Conservation (phyloP, 176 grass and related monocot genomes). For the Oryza australiensis region DNA sequence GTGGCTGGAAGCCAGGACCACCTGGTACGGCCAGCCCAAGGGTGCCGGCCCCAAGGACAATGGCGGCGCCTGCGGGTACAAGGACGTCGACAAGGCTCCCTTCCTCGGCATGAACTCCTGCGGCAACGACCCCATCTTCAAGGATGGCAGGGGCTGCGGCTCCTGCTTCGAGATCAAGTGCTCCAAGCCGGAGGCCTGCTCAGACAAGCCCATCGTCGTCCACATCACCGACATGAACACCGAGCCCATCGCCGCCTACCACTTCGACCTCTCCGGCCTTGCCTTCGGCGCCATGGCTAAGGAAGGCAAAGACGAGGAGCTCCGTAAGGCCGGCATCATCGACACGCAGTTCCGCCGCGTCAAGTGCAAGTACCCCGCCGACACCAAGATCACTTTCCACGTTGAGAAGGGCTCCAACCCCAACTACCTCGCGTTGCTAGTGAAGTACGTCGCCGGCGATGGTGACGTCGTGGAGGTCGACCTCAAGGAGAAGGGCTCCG, state of each 20-base stretch:
- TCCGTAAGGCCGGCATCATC: constrained; percentile 48
- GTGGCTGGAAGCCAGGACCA: constrained; percentile 46
- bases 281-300: constrained; percentile 55
- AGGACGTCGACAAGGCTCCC: not conserved
- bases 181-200: constrained; percentile 41
- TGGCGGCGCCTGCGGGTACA: constrained; percentile 28
- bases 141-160: constrained; percentile 47
- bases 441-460: constrained; percentile 51
- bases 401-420: constrained; percentile 56
- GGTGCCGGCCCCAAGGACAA: constrained; percentile 50
- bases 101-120: constrained; percentile 50
- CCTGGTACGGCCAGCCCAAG: constrained; percentile 54
- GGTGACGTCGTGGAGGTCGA: constrained; percentile 49
- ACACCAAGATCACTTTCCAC: constrained; percentile 59
- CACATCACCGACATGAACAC: constrained; percentile 50
- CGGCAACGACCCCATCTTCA: constrained; percentile 59
- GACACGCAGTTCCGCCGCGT: constrained; percentile 46
- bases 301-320: constrained; percentile 39
- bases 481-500: constrained; percentile 36
- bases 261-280: constrained; percentile 52
- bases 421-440: constrained; percentile 45
- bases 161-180: constrained; percentile 64
- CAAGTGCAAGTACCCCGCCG: constrained; percentile 47
- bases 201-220: constrained; percentile 31
- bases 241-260: constrained; percentile 42